Base-by-base conservation (phyloP, 2,329 filamentous ascomycete genomes). In the Aspergillus spinulosporus region DNA sequence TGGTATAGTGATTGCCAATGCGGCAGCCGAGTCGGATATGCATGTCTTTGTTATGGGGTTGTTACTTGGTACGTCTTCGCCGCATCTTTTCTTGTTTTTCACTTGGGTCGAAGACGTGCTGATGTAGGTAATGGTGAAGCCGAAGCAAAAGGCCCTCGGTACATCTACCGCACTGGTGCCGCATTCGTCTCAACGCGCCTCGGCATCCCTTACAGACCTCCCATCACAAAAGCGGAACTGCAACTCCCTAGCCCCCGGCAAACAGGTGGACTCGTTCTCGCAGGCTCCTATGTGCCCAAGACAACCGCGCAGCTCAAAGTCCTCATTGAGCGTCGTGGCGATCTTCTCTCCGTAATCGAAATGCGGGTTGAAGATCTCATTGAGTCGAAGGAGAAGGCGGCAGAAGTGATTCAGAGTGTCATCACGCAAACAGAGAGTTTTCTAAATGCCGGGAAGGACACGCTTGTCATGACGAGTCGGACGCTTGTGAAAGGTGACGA, bases 401-500 rank as follows among this genome's bases (percentile, higher is more conserved):
- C 58, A 0, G 61, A 68, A 3, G 50, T 60, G 6, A 48, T 70
- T 3, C 12, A 55, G 0, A 65, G 68, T 0, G 66, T 72, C 0
- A 67, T 72, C 0, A 63, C 64, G 1, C 66, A 76, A 21, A 72
- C 78, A 0, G 75, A 78, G 1, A 53, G 68, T 0, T 62, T 76
- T 42, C 74, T 85, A 5, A 61, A 64, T 1, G 61, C 70, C 2
- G 81, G 81, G 0, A 72, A 77, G 37, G 82, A 86, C 49, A 81
- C 84, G 0, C 70, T 86, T 0, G 71, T 85, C 34, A 86, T 85
- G 82, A 86, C 84, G 0, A 83, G 80, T 37, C 75, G 83, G 0
- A 75, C 78, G 36, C 68, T 86, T 0, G 73, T 85, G 12, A 76
- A 71, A 0, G 80, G 80, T 0, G 66, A 65, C 0, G 80, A 85